Conservation (phyloP, 2,329 filamentous ascomycete species). For the Penicillium sp. region DNA sequence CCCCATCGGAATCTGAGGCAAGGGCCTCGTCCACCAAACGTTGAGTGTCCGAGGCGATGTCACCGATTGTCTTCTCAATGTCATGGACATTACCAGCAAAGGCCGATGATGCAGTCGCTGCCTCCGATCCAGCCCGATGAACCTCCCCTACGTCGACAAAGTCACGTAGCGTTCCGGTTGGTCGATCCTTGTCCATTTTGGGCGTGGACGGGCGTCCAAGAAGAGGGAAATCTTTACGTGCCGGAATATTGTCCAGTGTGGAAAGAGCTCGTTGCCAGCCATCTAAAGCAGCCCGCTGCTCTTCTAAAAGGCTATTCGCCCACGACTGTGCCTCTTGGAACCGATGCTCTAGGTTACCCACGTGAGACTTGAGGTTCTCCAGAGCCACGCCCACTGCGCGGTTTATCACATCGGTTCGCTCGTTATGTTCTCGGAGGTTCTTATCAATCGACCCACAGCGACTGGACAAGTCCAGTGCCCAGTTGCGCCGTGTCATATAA, state of each 20-base stretch:
- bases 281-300: constrained; percentile 38
- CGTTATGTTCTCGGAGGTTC: constrained; percentile 48
- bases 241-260: constrained; percentile 35
- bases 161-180: constrained; percentile 57
- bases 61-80: constrained; percentile 52
- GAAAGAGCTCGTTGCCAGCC: constrained; percentile 36
- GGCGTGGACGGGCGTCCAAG: constrained; percentile 35
- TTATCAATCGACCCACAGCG: constrained; percentile 60
- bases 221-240: constrained; percentile 38
- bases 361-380: constrained; percentile 55
- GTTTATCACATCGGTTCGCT: constrained; percentile 49
- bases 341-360: constrained; percentile 38
- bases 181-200: constrained; percentile 37
- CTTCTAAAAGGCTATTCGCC: constrained; percentile 39
- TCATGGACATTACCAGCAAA: constrained; percentile 54
- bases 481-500: constrained; percentile 69
- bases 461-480: constrained; percentile 64
- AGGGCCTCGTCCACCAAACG: constrained; percentile 32
- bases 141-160: constrained; percentile 68
- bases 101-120: constrained; percentile 49
- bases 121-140: constrained; percentile 60
- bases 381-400: constrained; percentile 76
- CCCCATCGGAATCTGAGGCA: constrained; percentile 54
- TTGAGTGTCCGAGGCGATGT: constrained; percentile 51
- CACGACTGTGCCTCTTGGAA: constrained; percentile 41